These are phyloP conservation scores for Fraxinus greggii DNA, from an alignment of 305 asterid species.

Conservation along the genomic window DNA sequence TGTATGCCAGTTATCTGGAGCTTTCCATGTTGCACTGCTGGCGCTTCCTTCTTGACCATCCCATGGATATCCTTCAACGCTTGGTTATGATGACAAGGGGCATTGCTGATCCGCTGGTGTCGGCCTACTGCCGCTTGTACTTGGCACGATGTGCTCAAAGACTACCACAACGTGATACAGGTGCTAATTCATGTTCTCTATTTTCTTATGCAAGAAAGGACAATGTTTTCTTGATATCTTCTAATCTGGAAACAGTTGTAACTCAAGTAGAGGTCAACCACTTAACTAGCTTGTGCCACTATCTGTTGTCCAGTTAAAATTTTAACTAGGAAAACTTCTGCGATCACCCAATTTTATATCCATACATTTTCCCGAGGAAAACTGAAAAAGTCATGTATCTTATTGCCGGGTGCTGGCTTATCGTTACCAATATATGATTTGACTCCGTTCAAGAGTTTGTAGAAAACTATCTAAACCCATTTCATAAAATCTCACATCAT, in stretches of 20 bases:
- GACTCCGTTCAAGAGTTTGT: constrained; percentile 8
- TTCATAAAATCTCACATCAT: constrained; percentile 7
- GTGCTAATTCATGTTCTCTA: constrained; percentile 36
- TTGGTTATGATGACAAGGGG: constrained; percentile 81
- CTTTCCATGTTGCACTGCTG: constrained; percentile 75
- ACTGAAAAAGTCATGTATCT: constrained; percentile 1
- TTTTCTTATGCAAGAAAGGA: background rate
- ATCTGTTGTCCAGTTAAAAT: constrained; percentile 11
- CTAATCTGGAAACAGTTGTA: background rate
- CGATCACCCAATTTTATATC: constrained; percentile 9
- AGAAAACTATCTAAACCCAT: background rate
- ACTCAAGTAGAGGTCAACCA: constrained; percentile 5
- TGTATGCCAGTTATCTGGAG: constrained; percentile 70
- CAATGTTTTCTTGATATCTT: constrained; percentile 12
- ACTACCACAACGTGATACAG: constrained; percentile 49
- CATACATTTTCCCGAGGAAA: constrained; percentile 16
- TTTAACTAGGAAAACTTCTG: constrained; percentile 10
- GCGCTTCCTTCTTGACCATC: constrained; percentile 65
- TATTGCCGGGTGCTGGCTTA: constrained; percentile 9
- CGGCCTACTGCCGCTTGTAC: constrained; percentile 75
- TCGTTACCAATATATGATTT: background rate
- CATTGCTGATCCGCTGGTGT: constrained; percentile 77
- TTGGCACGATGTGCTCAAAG: constrained; percentile 73
- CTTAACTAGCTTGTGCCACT: constrained; percentile 14
- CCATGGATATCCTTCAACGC: constrained; percentile 59